Conservation (phyloP, 805 yeast genomes). For the Ogataea pilisensis region DNA sequence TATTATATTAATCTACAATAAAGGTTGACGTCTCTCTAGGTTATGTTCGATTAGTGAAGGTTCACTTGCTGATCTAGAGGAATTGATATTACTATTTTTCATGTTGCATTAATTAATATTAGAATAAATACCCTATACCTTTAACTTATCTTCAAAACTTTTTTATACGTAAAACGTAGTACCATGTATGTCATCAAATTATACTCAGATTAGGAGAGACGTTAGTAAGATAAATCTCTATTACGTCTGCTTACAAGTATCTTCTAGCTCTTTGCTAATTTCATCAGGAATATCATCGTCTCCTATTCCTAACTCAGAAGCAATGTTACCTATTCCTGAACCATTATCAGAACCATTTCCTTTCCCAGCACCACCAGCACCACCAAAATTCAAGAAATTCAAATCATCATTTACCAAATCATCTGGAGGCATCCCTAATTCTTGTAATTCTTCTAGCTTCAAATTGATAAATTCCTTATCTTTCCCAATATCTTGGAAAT, state of each 20-base stretch:
- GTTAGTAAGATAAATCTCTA: background rate
- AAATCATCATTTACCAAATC: slow-evolving; percentile 52
- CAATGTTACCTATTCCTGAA: background rate
- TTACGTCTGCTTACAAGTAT: slow-evolving; percentile 46
- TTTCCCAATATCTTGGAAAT: slow-evolving; percentile 50
- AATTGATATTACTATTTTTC: too few species aligned
- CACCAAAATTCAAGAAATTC: slow-evolving; percentile 33
- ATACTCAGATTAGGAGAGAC: background rate
- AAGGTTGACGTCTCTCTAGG: slow-evolving; percentile 8
- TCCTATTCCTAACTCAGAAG: slow-evolving; percentile 38
- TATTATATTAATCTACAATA: too few species aligned
- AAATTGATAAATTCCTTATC: slow-evolving; percentile 49
- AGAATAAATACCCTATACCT: too few species aligned
- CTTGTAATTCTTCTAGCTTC: slow-evolving; percentile 66
- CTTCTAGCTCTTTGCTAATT: slow-evolving; percentile 49
- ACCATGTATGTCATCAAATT: background rate
- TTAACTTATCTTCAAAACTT: too few species aligned
- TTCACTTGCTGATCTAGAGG: slow-evolving; percentile 1
- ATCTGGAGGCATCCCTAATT: slow-evolving; percentile 74
- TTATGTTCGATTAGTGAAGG: slow-evolving; percentile 5
- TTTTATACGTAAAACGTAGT: too few species aligned
- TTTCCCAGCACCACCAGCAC: slow-evolving; percentile 11
- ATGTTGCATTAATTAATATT: too few species aligned
- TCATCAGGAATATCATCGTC: slow-evolving; percentile 53
- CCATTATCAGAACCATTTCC: slow-evolving; percentile 1